These are phyloP conservation scores for Anisogramma anomala DNA, from an alignment of 2,329 filamentous ascomycete genomes.

Conservation along the genomic window DNA sequence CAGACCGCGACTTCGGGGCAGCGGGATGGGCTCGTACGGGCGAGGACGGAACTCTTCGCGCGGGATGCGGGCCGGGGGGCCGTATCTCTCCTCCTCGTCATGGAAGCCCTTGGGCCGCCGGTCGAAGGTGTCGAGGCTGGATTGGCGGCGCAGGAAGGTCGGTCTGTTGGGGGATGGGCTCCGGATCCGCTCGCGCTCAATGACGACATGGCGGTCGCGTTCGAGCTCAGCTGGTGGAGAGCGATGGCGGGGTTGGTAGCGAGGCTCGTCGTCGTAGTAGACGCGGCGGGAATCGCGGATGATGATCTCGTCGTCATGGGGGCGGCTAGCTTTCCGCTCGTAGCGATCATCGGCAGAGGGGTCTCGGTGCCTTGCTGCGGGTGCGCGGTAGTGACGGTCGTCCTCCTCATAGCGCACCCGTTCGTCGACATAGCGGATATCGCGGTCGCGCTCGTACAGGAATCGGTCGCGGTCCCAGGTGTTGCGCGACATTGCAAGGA, in stretches of 20 bases:
- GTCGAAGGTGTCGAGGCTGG: conserved; percentile 83
- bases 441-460: conserved; percentile 31
- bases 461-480: conserved; percentile 47
- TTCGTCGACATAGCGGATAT: conserved; percentile 42
- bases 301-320: conserved; percentile 35
- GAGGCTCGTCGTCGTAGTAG: conserved; percentile 44
- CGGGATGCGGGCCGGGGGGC: conserved; percentile 37
- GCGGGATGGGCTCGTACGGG: conserved; percentile 50
- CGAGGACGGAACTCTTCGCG: conserved; percentile 35
- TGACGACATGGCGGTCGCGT: conserved; percentile 43
- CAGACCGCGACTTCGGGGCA: conserved; percentile 52
- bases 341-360: conserved; percentile 37
- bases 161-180: conserved; percentile 48
- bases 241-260: conserved; percentile 22
- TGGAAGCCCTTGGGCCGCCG: conserved; percentile 49
- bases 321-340: conserved; percentile 32
- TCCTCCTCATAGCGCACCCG: conserved; percentile 37
- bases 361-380: conserved; percentile 30
- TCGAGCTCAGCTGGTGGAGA: conserved; percentile 34
- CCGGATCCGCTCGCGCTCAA: conserved; percentile 41
- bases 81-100: conserved; percentile 48
- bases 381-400: conserved; percentile 35
- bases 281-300: conserved; percentile 36
- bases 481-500: conserved; percentile 12
- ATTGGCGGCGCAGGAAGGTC: conserved; percentile 64